Evolutionary conservation across 1,284 basidiomycete genomes (phyloP).

Genomic region (Ganoderma sp.): DNA sequence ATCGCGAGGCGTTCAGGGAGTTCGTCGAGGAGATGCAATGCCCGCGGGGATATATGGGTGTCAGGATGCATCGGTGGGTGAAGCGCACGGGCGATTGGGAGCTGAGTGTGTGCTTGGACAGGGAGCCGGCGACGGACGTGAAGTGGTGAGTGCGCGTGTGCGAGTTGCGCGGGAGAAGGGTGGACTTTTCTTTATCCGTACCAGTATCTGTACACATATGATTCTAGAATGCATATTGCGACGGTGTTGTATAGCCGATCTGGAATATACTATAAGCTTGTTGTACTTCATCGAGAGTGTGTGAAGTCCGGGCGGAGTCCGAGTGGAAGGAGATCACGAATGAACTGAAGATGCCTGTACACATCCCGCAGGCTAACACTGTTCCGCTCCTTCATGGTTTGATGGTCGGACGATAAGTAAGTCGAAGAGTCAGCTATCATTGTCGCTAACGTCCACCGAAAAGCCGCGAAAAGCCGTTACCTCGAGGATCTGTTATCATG

Average conservation of each 20-base stretch:
- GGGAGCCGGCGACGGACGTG: slow-evolving; percentile 29
- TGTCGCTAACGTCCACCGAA: background rate
- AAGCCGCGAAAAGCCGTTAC: background rate
- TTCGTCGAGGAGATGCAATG: slow-evolving; percentile 30
- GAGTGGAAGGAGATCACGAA: background rate
- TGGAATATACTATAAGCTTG: background rate
- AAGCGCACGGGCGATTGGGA: slow-evolving; percentile 36
- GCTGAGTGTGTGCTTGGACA: slow-evolving; percentile 39
- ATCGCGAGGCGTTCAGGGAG: slow-evolving; percentile 24
- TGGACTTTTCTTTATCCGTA: background rate
- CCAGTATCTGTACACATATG: background rate
- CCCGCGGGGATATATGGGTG: slow-evolving; percentile 27
- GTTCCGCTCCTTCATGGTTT: no score
- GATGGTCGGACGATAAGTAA: no score
- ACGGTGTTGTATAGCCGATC: background rate
- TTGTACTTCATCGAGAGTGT: background rate
- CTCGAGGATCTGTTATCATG: no score
- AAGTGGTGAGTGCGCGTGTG: slow-evolving; percentile 29
- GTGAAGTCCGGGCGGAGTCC: background rate
- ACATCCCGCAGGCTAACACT: no score
- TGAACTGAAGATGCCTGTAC: background rate
- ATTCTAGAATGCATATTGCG: background rate
- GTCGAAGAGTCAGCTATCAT: background rate
- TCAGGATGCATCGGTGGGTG: slow-evolving; percentile 44
- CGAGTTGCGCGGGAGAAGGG: background rate